Evolutionary conservation across 169 alveolate species (phyloP).

Genomic region (Eimeria tenella): DNA sequence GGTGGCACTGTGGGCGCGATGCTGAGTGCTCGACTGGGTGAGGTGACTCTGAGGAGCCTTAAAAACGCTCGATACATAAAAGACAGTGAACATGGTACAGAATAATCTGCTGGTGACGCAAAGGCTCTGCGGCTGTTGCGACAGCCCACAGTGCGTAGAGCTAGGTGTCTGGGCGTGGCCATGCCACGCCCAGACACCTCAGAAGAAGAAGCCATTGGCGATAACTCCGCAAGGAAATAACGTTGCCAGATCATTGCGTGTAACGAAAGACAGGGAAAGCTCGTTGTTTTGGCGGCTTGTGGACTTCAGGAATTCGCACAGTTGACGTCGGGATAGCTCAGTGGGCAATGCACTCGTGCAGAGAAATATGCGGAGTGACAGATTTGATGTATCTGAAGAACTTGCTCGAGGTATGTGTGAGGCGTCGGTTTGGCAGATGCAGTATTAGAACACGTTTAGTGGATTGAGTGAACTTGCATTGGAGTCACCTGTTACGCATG

Average conservation of each 20-base stretch:
- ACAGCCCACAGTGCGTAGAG: no score
- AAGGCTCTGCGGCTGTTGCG: no score
- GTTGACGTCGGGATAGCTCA: conserved; percentile 96
- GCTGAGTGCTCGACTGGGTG: conserved; percentile 93
- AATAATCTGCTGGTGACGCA: no score
- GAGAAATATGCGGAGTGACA: conserved; percentile 87
- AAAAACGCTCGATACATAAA: background rate
- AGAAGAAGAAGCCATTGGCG: no score
- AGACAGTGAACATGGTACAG: background rate
- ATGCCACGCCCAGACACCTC: no score
- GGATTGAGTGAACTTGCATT: no score
- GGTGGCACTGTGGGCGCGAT: conserved; percentile 98
- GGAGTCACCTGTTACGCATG: no score
- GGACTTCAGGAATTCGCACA: conserved; percentile 87
- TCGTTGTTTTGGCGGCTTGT: background rate
- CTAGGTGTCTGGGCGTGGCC: no score
- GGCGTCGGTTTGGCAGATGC: no score
- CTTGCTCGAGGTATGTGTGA: conserved; percentile 66
- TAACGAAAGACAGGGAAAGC: background rate
- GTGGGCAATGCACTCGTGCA: conserved; percentile 96
- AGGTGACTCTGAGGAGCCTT: background rate
- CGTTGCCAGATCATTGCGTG: no score
- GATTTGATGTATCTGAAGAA: conserved; percentile 68
- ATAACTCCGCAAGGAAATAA: no score
- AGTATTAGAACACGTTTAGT: no score